Conservation (phyloP, 352 stramenopile genomes). For the Thraustotheca clavata region DNA sequence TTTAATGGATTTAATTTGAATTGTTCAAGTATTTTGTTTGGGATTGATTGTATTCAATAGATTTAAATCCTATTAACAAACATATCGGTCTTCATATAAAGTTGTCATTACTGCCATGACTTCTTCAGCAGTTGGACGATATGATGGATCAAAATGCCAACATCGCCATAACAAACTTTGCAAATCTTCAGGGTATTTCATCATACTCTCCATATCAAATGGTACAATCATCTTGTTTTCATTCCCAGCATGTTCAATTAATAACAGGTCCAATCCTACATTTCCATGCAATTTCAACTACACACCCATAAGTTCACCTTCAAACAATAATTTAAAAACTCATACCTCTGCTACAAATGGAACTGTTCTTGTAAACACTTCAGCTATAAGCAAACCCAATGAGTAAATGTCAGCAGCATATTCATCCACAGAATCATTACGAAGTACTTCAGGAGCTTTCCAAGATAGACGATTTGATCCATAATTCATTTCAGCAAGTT, state of each 20-base stretch:
- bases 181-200: not conserved
- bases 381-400: conserved; percentile 50
- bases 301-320: not conserved
- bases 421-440: conserved; percentile 35
- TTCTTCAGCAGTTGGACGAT: not conserved
- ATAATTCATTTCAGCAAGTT: conserved; percentile 24
- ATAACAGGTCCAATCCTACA: not conserved
- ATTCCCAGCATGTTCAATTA: not conserved
- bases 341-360: conserved; percentile 28
- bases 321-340: not conserved
- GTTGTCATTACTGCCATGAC: not conserved
- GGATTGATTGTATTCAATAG: too few species aligned
- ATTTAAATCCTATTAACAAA: not conserved
- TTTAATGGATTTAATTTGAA: too few species aligned
- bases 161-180: not conserved
- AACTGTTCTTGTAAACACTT: conserved; percentile 42
- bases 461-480: conserved; percentile 44
- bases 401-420: conserved; percentile 52
- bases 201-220: not conserved
- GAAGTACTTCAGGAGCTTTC: conserved; percentile 44
- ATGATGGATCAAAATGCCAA: not conserved
- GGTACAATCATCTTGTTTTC: not conserved
- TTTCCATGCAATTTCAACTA: not conserved
- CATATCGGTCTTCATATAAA: not conserved
- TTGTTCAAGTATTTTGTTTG: too few species aligned